These are phyloP conservation scores for Pseudogymnoascus sp. DNA, from an alignment of 2,329 filamentous ascomycete species.

Conservation along the genomic window DNA sequence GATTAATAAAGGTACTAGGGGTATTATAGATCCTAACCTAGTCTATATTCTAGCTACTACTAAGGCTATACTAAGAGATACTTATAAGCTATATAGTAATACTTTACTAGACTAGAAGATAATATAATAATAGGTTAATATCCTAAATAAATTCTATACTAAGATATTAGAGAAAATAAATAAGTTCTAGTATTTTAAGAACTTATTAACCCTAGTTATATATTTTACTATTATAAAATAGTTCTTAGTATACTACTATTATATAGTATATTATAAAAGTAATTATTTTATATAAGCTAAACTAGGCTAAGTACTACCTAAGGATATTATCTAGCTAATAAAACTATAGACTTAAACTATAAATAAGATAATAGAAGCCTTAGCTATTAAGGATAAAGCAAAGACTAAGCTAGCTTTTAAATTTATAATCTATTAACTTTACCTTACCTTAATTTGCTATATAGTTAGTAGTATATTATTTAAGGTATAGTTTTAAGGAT, in stretches of 20 bases:
- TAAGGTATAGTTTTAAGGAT: too few species aligned
- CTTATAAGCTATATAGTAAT: conserved; percentile 13
- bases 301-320: neutral
- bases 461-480: conserved; percentile 11
- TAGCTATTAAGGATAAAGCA: conserved; percentile 10
- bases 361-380: conserved; percentile 11
- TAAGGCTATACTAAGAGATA: conserved; percentile 12
- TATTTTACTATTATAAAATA: conserved; percentile 17
- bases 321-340: neutral
- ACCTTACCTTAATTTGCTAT: conserved; percentile 14
- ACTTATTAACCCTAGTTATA: conserved; percentile 12
- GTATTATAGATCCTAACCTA: conserved; percentile 11
- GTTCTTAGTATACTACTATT: conserved; percentile 16
- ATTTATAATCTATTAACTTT: conserved; percentile 12
- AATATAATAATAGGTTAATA: conserved; percentile 14
- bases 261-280: conserved; percentile 3
- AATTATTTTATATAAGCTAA: conserved; percentile 9
- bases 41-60: conserved; percentile 11
- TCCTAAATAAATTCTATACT: conserved; percentile 15
- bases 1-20: neutral
- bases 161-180: neutral
- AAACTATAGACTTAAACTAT: conserved; percentile 8
- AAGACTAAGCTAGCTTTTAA: conserved; percentile 11
- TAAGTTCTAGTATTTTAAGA: conserved; percentile 14
- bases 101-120: conserved; percentile 14